Percentiles rank a stretch among this genome's conserved stretches.
phyloP scores from a whole-genome alignment of 345 rosid species.

The Leavenworthia alabamica region DNA sequence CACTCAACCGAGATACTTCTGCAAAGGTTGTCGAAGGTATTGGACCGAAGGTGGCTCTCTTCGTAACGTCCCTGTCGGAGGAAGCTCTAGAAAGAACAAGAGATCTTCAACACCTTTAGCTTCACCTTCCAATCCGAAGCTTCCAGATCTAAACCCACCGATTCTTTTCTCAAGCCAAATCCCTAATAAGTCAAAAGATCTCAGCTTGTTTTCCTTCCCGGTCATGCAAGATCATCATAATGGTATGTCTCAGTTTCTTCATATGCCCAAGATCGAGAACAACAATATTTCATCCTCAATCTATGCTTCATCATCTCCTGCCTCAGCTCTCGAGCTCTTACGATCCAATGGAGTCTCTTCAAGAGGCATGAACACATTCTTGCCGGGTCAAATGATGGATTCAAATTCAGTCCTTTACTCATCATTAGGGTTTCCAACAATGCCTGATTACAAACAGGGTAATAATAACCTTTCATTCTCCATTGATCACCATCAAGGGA shows the following conservation, averaged over 20 bases:
- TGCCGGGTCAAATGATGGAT: slow-evolving; percentile 35
- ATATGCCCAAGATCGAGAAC: slow-evolving; percentile 28
- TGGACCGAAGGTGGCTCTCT: slow-evolving; percentile 95
- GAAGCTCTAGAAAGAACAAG: slow-evolving; percentile 75
- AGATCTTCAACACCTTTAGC: slow-evolving; percentile 26
- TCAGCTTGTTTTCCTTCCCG: slow-evolving; percentile 31
- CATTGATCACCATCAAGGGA: slow-evolving; percentile 28
- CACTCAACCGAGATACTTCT: slow-evolving; percentile 82
- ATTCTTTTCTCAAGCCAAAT: slow-evolving; percentile 27
- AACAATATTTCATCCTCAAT: slow-evolving; percentile 21
- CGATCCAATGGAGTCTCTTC: slow-evolving; percentile 30
- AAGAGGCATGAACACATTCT: slow-evolving; percentile 30
- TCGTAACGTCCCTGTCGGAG: slow-evolving; percentile 79
- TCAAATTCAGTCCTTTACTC: slow-evolving; percentile 31
- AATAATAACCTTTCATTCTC: slow-evolving; percentile 25
- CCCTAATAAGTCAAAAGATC: slow-evolving; percentile 30
- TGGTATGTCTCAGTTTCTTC: slow-evolving; percentile 34
- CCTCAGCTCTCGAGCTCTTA: slow-evolving; percentile 31
- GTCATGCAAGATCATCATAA: slow-evolving; percentile 35
- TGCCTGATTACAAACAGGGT: slow-evolving; percentile 28
- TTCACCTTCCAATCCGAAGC: slow-evolving; percentile 20
- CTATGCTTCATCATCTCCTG: slow-evolving; percentile 26
- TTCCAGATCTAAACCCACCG: slow-evolving; percentile 36
- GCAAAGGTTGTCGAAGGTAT: slow-evolving; percentile 82
- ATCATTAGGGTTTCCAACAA: slow-evolving; percentile 32